Evolutionary conservation across 148 eudicot genomes (phyloP).

Genomic region (Rhododendron williamsianum): DNA sequence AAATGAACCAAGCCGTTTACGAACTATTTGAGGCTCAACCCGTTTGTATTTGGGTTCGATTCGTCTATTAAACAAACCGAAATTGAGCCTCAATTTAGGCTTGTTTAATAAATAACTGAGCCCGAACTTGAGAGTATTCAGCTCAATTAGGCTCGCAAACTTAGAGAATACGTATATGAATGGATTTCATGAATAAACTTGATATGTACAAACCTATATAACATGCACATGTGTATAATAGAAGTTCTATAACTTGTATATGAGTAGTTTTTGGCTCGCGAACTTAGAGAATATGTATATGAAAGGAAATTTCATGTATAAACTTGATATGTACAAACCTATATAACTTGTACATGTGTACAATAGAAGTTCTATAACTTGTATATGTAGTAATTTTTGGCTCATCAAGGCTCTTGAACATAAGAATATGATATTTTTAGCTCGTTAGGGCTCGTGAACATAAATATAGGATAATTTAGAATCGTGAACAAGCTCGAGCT

Average conservation of each 20-base stretch:
- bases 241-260: neutral
- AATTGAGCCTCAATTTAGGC: neutral
- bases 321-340: neutral
- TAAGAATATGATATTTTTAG: neutral
- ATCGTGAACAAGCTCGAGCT: neutral
- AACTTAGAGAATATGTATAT: too few species aligned
- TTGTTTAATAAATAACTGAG: neutral
- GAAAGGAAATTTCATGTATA: neutral
- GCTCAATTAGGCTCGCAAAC: neutral
- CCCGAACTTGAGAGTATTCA: neutral
- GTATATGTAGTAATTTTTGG: neutral
- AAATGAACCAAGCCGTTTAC: neutral
- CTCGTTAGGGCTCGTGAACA: neutral
- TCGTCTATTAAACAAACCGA: too few species aligned
- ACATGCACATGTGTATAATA: neutral
- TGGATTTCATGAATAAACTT: neutral
- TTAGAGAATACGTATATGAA: neutral
- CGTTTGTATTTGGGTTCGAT: neutral
- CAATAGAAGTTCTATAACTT: neutral
- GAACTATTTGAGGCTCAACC: neutral
- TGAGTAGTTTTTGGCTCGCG: neutral
- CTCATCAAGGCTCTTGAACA: neutral
- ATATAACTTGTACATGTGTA: neutral
- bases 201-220: neutral
- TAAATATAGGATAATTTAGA: too few species aligned